Evolutionary conservation across 2,329 filamentous ascomycete species (phyloP), one percentile per base, ranked within the genome.

Genomic region (Nannizzia gypsea): DNA sequence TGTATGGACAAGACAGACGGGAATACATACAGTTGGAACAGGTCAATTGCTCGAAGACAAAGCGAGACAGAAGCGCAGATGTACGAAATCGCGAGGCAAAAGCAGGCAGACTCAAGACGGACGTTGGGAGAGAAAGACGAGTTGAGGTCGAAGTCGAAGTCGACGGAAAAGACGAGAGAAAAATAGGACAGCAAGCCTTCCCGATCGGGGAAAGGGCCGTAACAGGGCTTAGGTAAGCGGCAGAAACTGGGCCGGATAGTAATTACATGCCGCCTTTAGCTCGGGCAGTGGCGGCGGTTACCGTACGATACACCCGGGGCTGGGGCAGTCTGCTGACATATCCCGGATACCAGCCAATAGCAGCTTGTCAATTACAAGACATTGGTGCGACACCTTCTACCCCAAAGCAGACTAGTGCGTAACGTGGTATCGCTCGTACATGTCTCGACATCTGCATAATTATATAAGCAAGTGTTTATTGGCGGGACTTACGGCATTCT

Each of bases 131-230:
- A 54, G 50, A 54, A 34, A 34, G 20, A 34, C 26, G 15, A 52
- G 44, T 13, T 34, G 50, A 31, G 28, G 24, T 15, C 8, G 50
- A 17, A 34, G 31, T 34, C n/a, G 50, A 26, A 54, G 50, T 11
- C 31, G 31, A 11, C 31, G 31, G 31, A 28, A 54, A 54, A 26
- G 26, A 28, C 50, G 50, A 54, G 42, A 28, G 26, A 54, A 54
- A 54, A 54, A 54, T 54, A 54, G 50, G 50, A 54, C 50, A 54
- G 50, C 50, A 54, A 34, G 50, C 11, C 50, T 13, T 34, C 50
- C 50, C 50, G 50, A 54, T 54, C 50, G 26, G 50, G 50, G 31
- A 54, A 54, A 17, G 50, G 26, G 20, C 50, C 50, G 50, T 54
- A 28, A 54, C 15, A n/a, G 31, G 26, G 6, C 34, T 54, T 34